Base-by-base conservation (phyloP, 1,139 yeast genomes). In the Geotrichum australiense region DNA sequence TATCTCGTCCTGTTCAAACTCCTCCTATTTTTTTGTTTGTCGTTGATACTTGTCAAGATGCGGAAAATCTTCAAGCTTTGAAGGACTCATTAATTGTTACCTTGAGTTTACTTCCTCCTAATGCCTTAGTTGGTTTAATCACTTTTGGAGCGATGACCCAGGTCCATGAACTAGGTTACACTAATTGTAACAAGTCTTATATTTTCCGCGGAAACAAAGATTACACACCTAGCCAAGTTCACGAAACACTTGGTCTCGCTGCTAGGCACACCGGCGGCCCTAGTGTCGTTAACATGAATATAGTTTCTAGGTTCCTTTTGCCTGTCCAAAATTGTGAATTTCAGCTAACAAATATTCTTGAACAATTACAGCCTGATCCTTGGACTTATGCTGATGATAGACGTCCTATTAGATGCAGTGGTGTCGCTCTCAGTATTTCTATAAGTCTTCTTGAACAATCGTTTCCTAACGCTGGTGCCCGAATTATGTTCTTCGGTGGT, bases 91-190 rank as follows among this genome's bases (percentile, higher is more conserved):
- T 91, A 56, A 77, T 87, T 45, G 79, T 86, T 46, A 78, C 94
- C 11, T 72, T 93, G 53, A 75, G 86, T 43, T 68, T 85, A 54
- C 75, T 91, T 57, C 99, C 99, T 23, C 94, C 95, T 35, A 87
- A 91, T 58, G 93, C 96, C 2, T 72, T 89, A 48, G 80, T 91
- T 47, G 97, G 97, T 37, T 74, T 91, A 55, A 77, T 91, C 57
- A 89, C 97, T 30, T 91, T 74, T 62, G 98, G 97, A 44, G 89
- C 96, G 31, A 89, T 86, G 75, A 87, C 89, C 46, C 94, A 87
- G 60, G 85, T 93, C 43, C 94, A 91, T 63, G 98, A 93, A 64
- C 70, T 91, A 52, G 91, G 91, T 25, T 80, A 82, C 56, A 77
- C 80, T 46, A 72, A 77, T 27, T 78, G 93, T 60, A 78, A 77